Conservation (phyloP, 768 basidiomycete species). For the Grammothele lineata region DNA sequence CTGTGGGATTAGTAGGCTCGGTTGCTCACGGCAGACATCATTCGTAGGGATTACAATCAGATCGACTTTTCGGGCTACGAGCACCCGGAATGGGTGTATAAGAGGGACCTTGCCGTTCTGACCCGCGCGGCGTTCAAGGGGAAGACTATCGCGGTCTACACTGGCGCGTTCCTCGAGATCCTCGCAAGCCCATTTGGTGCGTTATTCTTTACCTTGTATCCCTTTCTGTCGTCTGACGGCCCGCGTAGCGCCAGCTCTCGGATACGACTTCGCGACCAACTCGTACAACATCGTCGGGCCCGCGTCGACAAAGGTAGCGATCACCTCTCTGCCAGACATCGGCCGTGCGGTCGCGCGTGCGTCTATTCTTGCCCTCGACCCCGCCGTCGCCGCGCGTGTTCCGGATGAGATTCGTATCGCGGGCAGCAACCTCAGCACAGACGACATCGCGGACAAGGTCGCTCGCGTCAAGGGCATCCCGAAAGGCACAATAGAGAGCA, state of each 20-base stretch:
- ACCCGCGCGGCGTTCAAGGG: no score
- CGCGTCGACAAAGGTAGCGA: slow-evolving; percentile 4
- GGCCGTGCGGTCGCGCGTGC: slow-evolving; percentile 16
- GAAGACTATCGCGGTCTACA: no score
- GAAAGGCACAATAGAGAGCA: slow-evolving; percentile 12
- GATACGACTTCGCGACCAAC: slow-evolving; percentile 17
- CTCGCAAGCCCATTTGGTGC: no score
- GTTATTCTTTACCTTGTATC: no score
- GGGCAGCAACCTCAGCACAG: slow-evolving; percentile 12
- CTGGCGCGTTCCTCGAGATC: no score
- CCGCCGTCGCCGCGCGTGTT: slow-evolving; percentile 9
- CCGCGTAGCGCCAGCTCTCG: no score
- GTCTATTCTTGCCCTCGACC: slow-evolving; percentile 14
- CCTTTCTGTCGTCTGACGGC: no score
- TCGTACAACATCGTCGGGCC: slow-evolving; percentile 17
- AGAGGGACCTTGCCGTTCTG: no score
- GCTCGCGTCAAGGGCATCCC: slow-evolving; percentile 10
- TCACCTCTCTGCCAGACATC: slow-evolving; percentile 18
- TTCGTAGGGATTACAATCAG: slow-evolving; percentile 13
- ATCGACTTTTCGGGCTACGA: slow-evolving; percentile 17
- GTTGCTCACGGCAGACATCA: no score
- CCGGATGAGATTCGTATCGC: slow-evolving; percentile 20
- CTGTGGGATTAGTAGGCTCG: background rate
- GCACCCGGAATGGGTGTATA: no score
- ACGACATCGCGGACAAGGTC: slow-evolving; percentile 10